Evolutionary conservation across 805 yeast genomes (phyloP), one percentile per base, ranked within the genome.

Genomic region (Metschnikowia koreensis): DNA sequence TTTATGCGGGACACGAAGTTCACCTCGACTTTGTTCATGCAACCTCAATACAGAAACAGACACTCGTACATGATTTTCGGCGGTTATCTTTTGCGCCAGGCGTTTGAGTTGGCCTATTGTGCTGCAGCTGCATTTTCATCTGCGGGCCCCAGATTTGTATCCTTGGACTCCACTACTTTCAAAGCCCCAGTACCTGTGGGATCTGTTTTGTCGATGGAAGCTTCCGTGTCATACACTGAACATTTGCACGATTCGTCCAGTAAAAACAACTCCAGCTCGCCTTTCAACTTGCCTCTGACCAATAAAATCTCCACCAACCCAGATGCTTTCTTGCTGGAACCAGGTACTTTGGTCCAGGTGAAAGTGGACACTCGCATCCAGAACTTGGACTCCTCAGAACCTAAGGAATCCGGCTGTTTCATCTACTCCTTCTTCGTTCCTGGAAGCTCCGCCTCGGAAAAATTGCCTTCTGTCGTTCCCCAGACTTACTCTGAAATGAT

Each of bases 121-220:
- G 83, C 93, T 15, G 90, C 96, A 7, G 96, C 96, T 6, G 88
- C 96, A 1, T 90, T 92, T 63, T 76, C 97, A 1, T 84, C 83
- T 58, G 84, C 93, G 13, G 83, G 86, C 54, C 97, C 98, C 41
- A 78, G 97, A 65, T 92, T 92, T 60, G 88, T 90, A 10, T 87
- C 96, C 1, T 77, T 92, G 59, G 97, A 92, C 66, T 86, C 94
- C 22, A 90, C 97, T 41, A 87, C 96, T 26, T 92, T 92, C 77
- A 84, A 87, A 63, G 87, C 92, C 16, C 98, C 98, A 2, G 98
- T 92, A 7, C 97, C 97, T 1, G 97, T 92, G 15, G 97, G 98
- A 1, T 84, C 92, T 1, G 96, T 93, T 8, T 73, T 92, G 53
- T 87, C 84, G 57, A 82, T 90, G 83, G 80, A 82, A 48, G 94